These are phyloP conservation scores for Trypanosoma cruzi DNA, from an alignment of 208 protist species.

Conservation along the genomic window DNA sequence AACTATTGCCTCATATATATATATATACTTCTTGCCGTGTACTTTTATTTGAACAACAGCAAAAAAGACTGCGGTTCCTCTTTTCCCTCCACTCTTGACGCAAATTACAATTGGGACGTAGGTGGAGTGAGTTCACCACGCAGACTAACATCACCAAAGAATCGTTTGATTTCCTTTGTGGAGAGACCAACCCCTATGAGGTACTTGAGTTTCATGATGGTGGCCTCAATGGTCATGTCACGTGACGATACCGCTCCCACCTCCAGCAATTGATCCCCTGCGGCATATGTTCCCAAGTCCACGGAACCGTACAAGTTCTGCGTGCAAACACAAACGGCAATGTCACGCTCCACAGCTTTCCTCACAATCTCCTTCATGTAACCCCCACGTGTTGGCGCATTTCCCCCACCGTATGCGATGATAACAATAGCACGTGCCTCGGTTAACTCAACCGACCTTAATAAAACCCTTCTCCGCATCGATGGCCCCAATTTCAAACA, in stretches of 20 bases:
- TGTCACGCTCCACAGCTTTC: constrained; percentile 59
- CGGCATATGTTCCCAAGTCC: constrained; percentile 79
- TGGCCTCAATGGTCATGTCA: constrained; percentile 94
- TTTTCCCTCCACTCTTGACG: neutral
- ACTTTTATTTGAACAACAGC: too few relatives aligned
- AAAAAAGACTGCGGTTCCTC: neutral
- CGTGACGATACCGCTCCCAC: constrained; percentile 66
- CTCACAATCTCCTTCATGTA: constrained; percentile 76
- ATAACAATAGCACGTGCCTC: constrained; percentile 86
- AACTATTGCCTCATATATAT: too few relatives aligned
- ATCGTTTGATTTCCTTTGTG: constrained; percentile 34
- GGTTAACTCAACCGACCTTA: constrained; percentile 32
- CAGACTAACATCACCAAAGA: constrained; percentile 35
- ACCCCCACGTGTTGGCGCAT: constrained; percentile 70
- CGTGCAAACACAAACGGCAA: constrained; percentile 92
- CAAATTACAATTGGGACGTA: constrained; percentile 5
- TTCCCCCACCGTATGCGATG: constrained; percentile 93
- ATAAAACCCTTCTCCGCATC: constrained; percentile 25
- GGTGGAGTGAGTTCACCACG: constrained; percentile 35
- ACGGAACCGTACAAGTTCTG: constrained; percentile 87
- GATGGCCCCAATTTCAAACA: constrained; percentile 81
- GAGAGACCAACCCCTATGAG: constrained; percentile 66
- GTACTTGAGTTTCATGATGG: constrained; percentile 92
- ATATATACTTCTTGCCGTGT: too few relatives aligned
- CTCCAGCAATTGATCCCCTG: constrained; percentile 58